phyloP scores from a whole-genome alignment of 176 grass and related monocot species.

The Alloteropsis semialata region DNA sequence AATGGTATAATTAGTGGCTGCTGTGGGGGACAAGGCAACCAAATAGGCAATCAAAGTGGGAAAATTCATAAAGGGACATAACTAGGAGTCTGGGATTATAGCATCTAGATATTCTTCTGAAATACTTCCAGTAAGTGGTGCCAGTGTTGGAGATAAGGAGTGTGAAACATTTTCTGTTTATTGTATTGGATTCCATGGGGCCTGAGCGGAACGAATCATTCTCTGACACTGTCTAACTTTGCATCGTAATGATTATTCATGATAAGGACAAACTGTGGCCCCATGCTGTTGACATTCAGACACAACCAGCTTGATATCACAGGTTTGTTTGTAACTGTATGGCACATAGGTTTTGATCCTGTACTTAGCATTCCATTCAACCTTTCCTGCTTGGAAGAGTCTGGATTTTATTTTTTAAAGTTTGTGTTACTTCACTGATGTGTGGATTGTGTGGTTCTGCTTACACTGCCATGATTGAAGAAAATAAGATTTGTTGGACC shows the following conservation, averaged over 20 bases:
- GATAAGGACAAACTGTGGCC: neutral
- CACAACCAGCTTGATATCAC: neutral
- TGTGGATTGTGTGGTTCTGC: neutral
- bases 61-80: neutral
- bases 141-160: neutral
- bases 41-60: neutral
- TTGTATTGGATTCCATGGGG: neutral
- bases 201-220: neutral
- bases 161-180: neutral
- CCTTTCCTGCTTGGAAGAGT: neutral
- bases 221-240: neutral
- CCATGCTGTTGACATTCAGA: neutral
- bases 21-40: neutral
- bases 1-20: neutral
- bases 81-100: neutral
- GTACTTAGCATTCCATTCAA: neutral
- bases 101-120: neutral
- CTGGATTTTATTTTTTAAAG: neutral
- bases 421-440: neutral
- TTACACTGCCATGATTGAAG: neutral
- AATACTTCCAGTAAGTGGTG: neutral
- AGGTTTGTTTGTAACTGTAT: neutral
- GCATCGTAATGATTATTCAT: neutral
- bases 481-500: neutral
- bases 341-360: neutral